Evolutionary conservation across 768 basidiomycete genomes (phyloP).

Genomic region (Hortiboletus flavorubellus): DNA sequence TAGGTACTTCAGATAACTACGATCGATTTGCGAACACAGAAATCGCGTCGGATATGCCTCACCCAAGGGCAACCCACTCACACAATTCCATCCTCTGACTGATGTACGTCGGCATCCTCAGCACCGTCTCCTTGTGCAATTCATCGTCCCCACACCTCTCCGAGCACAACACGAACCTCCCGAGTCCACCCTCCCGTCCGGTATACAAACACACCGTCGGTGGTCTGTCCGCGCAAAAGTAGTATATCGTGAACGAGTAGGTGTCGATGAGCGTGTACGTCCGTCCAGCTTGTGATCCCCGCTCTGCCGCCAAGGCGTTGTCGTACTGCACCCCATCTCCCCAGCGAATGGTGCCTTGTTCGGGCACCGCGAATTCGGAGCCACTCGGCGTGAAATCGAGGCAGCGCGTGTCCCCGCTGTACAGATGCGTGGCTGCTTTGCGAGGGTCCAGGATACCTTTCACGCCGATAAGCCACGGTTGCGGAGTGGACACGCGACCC

Average conservation of each 20-base stretch:
- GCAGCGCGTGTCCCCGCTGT: conserved; percentile 5
- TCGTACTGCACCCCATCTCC: background rate
- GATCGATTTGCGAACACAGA: too few relatives aligned
- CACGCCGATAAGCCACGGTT: conserved; percentile 23
- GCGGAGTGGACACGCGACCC: conserved; percentile 12
- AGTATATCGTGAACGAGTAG: conserved; percentile 12
- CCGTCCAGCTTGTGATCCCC: background rate
- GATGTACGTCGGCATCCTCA: conserved; percentile 16
- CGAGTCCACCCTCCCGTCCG: conserved; percentile 21
- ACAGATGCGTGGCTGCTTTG: conserved; percentile 8
- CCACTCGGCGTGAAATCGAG: conserved; percentile 15
- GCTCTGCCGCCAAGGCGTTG: background rate
- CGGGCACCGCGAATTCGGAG: conserved; percentile 7
- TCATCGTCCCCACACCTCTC: conserved; percentile 15
- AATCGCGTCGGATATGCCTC: background rate
- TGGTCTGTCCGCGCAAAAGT: conserved; percentile 13
- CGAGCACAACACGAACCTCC: conserved; percentile 23
- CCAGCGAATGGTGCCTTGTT: background rate
- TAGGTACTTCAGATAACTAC: too few relatives aligned
- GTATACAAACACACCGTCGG: conserved; percentile 22
- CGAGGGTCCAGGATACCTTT: conserved; percentile 15
- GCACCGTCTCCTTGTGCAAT: conserved; percentile 20
- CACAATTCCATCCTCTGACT: background rate
- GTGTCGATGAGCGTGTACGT: conserved; percentile 20
- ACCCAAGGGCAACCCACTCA: background rate